These are phyloP conservation scores for Xylaria flabelliformis DNA, from an alignment of 495 filamentous ascomycete species.

Conservation along the genomic window DNA sequence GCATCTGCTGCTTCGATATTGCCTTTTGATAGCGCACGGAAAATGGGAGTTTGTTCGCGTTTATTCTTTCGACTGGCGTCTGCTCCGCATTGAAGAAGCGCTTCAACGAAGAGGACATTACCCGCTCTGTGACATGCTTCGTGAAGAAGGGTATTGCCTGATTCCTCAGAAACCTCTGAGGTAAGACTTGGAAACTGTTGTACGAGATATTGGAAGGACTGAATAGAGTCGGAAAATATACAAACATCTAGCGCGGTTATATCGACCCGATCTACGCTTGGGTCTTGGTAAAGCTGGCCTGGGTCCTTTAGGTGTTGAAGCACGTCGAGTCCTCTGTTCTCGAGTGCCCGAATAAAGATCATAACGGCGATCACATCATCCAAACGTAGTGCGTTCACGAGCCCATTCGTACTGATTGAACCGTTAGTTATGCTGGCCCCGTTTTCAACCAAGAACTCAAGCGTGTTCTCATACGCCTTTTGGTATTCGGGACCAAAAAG, in stretches of 20 bases:
- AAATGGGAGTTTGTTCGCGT: not conserved
- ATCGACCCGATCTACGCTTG: not conserved
- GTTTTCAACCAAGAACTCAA: not conserved
- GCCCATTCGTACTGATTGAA: not conserved
- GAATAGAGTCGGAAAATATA: not conserved
- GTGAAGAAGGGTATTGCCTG: not conserved
- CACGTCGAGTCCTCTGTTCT: not conserved
- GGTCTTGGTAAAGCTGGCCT: not conserved
- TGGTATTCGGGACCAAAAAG: not conserved
- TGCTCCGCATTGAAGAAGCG: not conserved
- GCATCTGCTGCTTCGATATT: not conserved
- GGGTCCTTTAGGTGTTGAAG: not conserved
- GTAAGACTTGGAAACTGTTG: not conserved
- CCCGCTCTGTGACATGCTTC: not conserved
- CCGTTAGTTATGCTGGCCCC: not conserved
- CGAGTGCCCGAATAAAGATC: not conserved
- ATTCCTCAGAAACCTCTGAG: not conserved
- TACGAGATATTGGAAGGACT: not conserved
- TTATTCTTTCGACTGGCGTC: not conserved
- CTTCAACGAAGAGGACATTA: not conserved
- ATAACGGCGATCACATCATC: not conserved
- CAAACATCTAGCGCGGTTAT: not conserved
- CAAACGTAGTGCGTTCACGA: not conserved
- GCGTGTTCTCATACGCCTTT: not conserved
- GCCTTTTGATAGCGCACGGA: not conserved